Base-by-base conservation (phyloP, 345 rosid genomes). In the Ailanthus altissimus region DNA sequence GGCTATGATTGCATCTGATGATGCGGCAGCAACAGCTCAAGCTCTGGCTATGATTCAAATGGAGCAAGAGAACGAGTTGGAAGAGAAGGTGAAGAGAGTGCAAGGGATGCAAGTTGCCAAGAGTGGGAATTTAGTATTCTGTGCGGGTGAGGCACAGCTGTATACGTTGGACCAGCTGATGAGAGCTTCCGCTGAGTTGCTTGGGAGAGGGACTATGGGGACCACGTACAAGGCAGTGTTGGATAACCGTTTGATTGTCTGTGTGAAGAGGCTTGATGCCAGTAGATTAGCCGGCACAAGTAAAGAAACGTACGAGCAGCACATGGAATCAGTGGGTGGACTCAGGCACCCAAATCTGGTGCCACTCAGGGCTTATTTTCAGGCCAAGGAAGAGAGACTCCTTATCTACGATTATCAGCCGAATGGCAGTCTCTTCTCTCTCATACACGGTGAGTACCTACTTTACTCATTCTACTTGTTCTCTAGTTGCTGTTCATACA, bases 261-360 rank as follows among this genome's bases (percentile, higher is more conserved):
- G 86, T 72, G 97, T 93, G 36, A 93, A 94, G 80, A 77, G 98
- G 75, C 87, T 94, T n/a, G 98, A 95, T 46, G 89, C 90, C 18
- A 82, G 72, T 77, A 91, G 86, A 86, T 73, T 92, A 74, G 89
- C 79, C 1, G 86, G 87, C 62, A 83, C 88, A 43, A 84, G 88
- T 46, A 87, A 83, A 73, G 97, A 90, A 14, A 78, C 47, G 14
- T 95, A 88, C 47, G 94, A 91, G 86, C 88, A 74, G 70, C 99
- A 95, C 81, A 95, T 95, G 99, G 99, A 88, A 85, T 88, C 99
- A 25, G 98, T 95, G 11, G 99, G 99, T 21, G 96, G 93, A 13
- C 90, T 95, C 28, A 85, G 92, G 69, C 99, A 95, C 80, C 99
- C 99, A 0, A 95, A 93, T 82, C 76, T 95, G 80, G 99, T 95